phyloP scores from a whole-genome alignment of 139 green algal genomes.

The Nannochloris sp. region DNA sequence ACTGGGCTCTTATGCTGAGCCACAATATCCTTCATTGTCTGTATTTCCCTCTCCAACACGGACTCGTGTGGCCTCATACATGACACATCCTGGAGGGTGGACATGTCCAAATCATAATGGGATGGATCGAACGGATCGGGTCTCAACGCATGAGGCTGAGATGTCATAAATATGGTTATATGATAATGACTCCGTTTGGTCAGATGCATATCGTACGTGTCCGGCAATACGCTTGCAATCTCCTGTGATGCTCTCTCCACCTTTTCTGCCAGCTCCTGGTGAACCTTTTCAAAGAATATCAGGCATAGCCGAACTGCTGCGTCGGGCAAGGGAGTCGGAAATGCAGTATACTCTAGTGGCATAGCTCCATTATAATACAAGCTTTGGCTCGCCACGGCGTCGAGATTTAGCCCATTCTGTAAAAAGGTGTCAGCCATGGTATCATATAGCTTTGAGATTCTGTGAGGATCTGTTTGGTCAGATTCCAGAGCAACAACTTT shows the following conservation, averaged over 20 bases:
- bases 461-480: conserved; percentile 19
- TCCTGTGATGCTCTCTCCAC: conserved; percentile 14
- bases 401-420: conserved; percentile 26
- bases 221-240: conserved; percentile 9
- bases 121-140: conserved; percentile 6
- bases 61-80: neutral
- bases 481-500: conserved; percentile 23
- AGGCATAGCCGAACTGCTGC: conserved; percentile 14
- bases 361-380: conserved; percentile 28
- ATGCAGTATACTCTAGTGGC: conserved; percentile 28
- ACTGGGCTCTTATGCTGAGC: neutral
- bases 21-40: neutral
- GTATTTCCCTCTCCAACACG: conserved; percentile 1
- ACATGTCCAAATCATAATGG: neutral
- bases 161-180: conserved; percentile 28
- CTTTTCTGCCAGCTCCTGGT: conserved; percentile 1
- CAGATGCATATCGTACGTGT: conserved; percentile 21
- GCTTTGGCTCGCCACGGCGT: conserved; percentile 17
- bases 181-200: conserved; percentile 29
- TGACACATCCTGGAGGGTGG: neutral
- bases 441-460: conserved; percentile 27
- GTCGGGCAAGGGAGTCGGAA: conserved; percentile 26
- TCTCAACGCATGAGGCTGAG: conserved; percentile 6
- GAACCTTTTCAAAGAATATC: conserved; percentile 26
- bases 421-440: conserved; percentile 25